Base-by-base conservation (phyloP, 2,329 filamentous ascomycete species). In the Monilinia fructicola region DNA sequence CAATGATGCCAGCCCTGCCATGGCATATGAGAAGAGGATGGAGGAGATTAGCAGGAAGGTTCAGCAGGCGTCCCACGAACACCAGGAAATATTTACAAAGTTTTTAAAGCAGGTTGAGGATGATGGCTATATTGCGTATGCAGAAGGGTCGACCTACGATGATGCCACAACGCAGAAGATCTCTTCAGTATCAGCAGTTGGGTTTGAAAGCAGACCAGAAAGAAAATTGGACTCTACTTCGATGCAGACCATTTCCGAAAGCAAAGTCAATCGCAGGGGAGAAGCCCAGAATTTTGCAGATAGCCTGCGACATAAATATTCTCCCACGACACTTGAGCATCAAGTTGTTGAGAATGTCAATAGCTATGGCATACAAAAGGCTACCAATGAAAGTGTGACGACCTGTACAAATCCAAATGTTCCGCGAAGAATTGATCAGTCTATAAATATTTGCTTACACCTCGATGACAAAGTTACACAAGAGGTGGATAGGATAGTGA, bases 111-210 rank as follows among this genome's bases (percentile, higher is more conserved):
- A 38, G 46, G 44, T 60, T 21, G 44, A 60, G 28, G n/a, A 48
- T 50, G 44, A 60, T 50, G 58, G 58, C 6, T 60, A 60, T 12
- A 38, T 10, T n/a, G 58, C 58, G n/a, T 60, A 38, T 50, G n/a
- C 44, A 38, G 21, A 60, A 38, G 44, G 21, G 5, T 50, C 44
- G 3, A n/a, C 31, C 28, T 38, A 38, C 4, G 26, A 18, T 9
- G 26, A 18, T 46, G 23, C 40, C 5, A 14, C 28, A 23, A 35
- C n/a, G 12, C 44, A 50, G 14, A 23, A 16, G 14, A 60, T 9
- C 4, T 9, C 58, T 38, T 48, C 7, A 10, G 21, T 11, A 23
- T n/a, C 46, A 48, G 21, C 46, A 48, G 21, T n/a, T 48, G 21
- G 9, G 46, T 48, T 48, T 21, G 21, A 48, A 48, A 23, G 46